Conservation (phyloP, 164 flowering plant species). For the Santalum album region DNA sequence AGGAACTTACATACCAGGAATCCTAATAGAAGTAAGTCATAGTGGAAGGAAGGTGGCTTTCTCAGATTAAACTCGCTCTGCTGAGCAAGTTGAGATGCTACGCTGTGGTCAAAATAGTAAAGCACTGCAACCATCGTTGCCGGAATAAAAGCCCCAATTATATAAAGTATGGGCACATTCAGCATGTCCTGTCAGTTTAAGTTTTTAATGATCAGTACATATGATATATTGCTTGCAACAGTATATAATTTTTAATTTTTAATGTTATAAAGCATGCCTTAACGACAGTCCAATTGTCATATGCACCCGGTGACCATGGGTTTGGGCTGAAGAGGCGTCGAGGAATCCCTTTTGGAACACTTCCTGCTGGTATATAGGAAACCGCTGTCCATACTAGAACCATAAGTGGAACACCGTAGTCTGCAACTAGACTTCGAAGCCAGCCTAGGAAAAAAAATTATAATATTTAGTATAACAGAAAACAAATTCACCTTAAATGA, state of each 20-base stretch:
- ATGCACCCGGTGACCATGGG: slow-evolving; percentile 99
- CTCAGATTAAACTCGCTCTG: slow-evolving; percentile 94
- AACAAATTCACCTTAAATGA: not conserved
- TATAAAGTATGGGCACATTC: slow-evolving; percentile 77
- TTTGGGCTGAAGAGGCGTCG: slow-evolving; percentile 92
- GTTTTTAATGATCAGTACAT: not conserved
- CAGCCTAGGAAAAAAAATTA: slow-evolving; percentile 42
- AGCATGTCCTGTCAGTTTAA: slow-evolving; percentile 76
- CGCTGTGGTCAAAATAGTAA: slow-evolving; percentile 97
- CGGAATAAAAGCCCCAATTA: slow-evolving; percentile 91
- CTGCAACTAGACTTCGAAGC: slow-evolving; percentile 85
- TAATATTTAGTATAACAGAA: not conserved
- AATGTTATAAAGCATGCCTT: slow-evolving; percentile 40
- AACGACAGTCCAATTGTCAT: slow-evolving; percentile 89
- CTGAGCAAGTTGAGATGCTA: slow-evolving; percentile 98
- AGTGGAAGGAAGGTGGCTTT: slow-evolving; percentile 92
- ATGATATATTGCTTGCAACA: not conserved
- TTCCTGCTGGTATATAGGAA: slow-evolving; percentile 71
- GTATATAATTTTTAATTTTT: no score
- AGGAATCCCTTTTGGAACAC: slow-evolving; percentile 84
- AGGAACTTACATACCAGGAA: slow-evolving; percentile 57
- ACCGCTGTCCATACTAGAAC: slow-evolving; percentile 86
- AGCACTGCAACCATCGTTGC: slow-evolving; percentile 99
- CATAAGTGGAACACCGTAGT: slow-evolving; percentile 98
- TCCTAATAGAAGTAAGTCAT: slow-evolving; percentile 86